These are phyloP conservation scores for Coemansia sp. DNA, from an alignment of 192 early-diverging fungal species.

Conservation along the genomic window DNA sequence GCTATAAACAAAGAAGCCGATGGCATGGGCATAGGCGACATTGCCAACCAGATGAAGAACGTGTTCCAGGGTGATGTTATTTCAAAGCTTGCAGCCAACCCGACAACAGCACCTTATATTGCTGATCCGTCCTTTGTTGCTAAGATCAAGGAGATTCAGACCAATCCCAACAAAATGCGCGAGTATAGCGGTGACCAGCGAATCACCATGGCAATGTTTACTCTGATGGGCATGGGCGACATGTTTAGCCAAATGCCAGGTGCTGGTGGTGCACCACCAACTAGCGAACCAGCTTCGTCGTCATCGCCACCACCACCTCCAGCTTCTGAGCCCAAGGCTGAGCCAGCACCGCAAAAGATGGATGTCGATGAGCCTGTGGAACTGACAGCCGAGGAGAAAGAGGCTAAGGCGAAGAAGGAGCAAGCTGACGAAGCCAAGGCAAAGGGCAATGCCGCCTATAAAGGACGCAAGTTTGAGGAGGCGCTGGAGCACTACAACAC, in stretches of 20 bases:
- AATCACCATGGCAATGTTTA: conserved; percentile 74
- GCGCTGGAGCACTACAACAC: conserved; percentile 87
- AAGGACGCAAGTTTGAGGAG: conserved; percentile 84
- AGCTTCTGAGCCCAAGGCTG: conserved; percentile 10
- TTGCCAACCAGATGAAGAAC: conserved; percentile 32
- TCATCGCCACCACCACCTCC: conserved; percentile 17
- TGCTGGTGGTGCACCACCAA: conserved; percentile 28
- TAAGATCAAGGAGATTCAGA: conserved; percentile 74
- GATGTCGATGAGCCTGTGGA: conserved; percentile 46
- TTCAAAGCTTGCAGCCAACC: conserved; percentile 78
- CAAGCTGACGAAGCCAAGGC: conserved; percentile 79
- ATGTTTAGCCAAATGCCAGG: conserved; percentile 33
- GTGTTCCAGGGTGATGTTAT: conserved; percentile 72
- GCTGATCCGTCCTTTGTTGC: conserved; percentile 73
- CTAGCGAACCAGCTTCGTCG: conserved; percentile 6
- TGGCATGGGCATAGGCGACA: conserved; percentile 20
- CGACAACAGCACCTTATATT: conserved; percentile 69
- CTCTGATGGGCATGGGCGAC: conserved; percentile 70
- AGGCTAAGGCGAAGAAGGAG: conserved; percentile 63
- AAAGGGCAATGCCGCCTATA: conserved; percentile 86
- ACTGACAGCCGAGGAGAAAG: conserved; percentile 56
- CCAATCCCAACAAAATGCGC: conserved; percentile 65
- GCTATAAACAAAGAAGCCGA: conserved; percentile 52
- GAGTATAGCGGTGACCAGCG: conserved; percentile 78
- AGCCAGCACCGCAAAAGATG: conserved; percentile 14